phyloP scores from a whole-genome alignment of 208 protist genomes.

The Naegleria lovaniensis region DNA sequence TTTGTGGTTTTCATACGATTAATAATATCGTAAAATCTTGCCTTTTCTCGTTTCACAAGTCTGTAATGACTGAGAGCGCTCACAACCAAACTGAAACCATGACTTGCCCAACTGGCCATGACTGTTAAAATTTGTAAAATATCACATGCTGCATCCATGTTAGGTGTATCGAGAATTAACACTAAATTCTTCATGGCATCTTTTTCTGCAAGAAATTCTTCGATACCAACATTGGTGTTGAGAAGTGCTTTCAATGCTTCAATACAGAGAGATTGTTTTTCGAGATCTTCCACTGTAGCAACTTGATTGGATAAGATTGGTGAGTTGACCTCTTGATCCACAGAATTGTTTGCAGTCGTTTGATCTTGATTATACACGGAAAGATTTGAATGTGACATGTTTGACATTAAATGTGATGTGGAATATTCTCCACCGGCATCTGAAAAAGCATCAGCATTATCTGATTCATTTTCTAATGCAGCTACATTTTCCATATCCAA shows the following conservation, averaged over 20 bases:
- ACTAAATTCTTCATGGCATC: background rate
- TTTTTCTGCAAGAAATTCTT: slow-evolving; percentile 16
- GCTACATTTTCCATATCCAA: background rate
- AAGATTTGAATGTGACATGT: too few species aligned
- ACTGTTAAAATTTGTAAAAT: background rate
- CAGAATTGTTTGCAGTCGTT: too few species aligned
- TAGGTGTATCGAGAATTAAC: background rate
- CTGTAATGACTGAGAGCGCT: slow-evolving; percentile 4
- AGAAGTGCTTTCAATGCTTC: background rate
- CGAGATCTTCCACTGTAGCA: background rate
- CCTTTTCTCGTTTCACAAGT: slow-evolving; percentile 5
- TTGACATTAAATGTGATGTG: background rate
- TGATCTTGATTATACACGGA: too few species aligned
- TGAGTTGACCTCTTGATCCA: background rate
- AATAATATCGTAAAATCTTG: background rate
- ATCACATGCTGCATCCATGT: background rate
- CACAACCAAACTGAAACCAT: background rate
- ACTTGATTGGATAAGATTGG: background rate
- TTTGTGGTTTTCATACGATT: background rate
- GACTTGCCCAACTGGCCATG: background rate
- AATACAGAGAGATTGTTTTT: background rate
- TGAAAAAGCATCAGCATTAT: background rate
- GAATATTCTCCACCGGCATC: background rate
- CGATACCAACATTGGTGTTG: background rate
- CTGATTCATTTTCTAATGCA: background rate